Conservation (phyloP, 768 basidiomycete genomes). For the Pleurotus tuoliensis region DNA sequence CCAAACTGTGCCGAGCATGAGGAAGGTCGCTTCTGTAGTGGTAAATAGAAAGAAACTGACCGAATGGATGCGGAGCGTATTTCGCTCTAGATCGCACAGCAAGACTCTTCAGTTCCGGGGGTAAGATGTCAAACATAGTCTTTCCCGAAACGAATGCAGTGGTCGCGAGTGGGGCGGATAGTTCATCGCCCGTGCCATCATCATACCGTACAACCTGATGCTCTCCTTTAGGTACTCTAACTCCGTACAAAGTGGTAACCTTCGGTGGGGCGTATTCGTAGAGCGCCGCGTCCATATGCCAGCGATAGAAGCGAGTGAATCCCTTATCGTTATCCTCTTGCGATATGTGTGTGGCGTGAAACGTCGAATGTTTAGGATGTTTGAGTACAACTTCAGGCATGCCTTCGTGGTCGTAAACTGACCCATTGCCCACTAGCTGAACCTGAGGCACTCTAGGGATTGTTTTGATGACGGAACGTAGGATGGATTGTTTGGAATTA, state of each 20-base stretch:
- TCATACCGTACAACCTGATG: constrained; percentile 71
- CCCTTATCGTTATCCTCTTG: constrained; percentile 68
- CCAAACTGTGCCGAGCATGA: constrained; percentile 43
- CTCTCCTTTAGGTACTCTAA: constrained; percentile 64
- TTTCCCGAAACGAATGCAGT: constrained; percentile 81
- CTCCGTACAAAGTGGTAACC: constrained; percentile 82
- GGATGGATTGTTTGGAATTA: constrained; percentile 68
- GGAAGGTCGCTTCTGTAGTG: neutral
- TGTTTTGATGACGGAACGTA: constrained; percentile 87
- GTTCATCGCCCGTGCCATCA: constrained; percentile 83
- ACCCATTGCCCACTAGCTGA: constrained; percentile 89
- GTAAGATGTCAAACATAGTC: constrained; percentile 80
- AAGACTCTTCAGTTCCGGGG: constrained; percentile 68
- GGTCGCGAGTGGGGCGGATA: constrained; percentile 79
- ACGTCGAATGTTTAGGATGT: constrained; percentile 82
- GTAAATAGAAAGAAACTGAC: neutral
- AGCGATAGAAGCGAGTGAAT: constrained; percentile 82
- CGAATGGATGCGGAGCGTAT: constrained; percentile 85
- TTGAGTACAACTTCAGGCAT: constrained; percentile 76
- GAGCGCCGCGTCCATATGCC: constrained; percentile 90
- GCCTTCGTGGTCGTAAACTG: constrained; percentile 76
- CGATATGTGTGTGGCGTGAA: constrained; percentile 78
- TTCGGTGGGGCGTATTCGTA: constrained; percentile 75
- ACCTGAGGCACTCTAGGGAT: constrained; percentile 87
- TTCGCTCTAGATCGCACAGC: constrained; percentile 72